phyloP scores from a whole-genome alignment of 768 basidiomycete species.

The Chlorophyllum brunneum region DNA sequence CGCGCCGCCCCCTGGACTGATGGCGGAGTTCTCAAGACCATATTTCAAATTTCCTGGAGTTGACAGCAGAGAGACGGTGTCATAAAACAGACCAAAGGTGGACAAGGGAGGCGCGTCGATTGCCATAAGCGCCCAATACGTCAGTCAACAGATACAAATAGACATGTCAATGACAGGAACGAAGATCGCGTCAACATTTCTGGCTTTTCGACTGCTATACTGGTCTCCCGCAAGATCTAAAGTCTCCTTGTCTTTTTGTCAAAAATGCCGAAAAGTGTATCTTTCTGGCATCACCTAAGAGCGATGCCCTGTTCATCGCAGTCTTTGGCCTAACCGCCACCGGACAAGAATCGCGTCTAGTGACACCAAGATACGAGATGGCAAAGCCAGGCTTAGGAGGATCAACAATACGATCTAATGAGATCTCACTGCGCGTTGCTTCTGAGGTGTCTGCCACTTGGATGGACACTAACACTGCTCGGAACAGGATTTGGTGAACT shows the following conservation, averaged over 20 bases:
- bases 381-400: background rate
- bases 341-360: background rate
- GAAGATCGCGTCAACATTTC: background rate
- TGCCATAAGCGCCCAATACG: background rate
- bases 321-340: background rate
- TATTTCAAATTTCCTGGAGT: background rate
- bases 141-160: background rate
- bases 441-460: background rate
- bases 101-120: conserved; percentile 2
- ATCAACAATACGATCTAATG: conserved; percentile 2
- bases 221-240: background rate
- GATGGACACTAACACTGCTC: background rate
- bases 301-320: background rate
- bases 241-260: background rate
- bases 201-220: background rate
- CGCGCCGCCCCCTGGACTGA: background rate
- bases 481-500: background rate
- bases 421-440: background rate
- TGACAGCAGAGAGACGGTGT: conserved; percentile 1
- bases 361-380: conserved; percentile 7
- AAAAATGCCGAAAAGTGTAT: background rate
- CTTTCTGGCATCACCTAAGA: no score
- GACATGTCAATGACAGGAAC: background rate
- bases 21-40: background rate
- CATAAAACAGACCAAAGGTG: background rate